Conservation (phyloP, 129 eudicot genomes). For the Centrapalus pauciflorus region DNA sequence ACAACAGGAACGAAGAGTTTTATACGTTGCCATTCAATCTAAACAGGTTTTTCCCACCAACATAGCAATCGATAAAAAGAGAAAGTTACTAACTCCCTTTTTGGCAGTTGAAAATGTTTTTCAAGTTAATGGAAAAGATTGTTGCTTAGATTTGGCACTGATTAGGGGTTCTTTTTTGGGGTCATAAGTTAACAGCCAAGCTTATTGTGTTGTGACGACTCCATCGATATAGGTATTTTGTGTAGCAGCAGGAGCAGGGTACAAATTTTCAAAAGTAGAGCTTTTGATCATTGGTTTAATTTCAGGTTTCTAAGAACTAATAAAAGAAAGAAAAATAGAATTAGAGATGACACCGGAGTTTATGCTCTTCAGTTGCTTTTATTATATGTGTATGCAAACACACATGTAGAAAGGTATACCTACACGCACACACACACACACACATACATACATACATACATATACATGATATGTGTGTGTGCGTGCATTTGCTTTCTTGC, state of each 20-base stretch:
- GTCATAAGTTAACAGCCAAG: conserved; percentile 27
- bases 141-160: conserved; percentile 23
- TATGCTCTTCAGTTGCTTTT: conserved; percentile 3
- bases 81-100: conserved; percentile 21
- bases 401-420: neutral
- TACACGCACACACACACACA: neutral
- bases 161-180: conserved; percentile 29
- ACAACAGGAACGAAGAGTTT: conserved; percentile 83
- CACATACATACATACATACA: neutral
- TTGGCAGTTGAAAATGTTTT: conserved; percentile 24
- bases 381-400: neutral
- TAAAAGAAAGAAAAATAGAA: conserved; percentile 16
- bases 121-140: conserved; percentile 12
- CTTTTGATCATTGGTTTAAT: conserved; percentile 31
- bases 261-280: conserved; percentile 35
- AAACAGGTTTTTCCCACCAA: conserved; percentile 82
- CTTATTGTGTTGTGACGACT: conserved; percentile 18
- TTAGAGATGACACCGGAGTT: neutral
- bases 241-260: conserved; percentile 32
- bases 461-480: neutral
- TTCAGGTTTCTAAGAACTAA: conserved; percentile 22
- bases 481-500: neutral
- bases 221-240: conserved; percentile 28
- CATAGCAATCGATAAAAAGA: conserved; percentile 29
- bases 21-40: conserved; percentile 79